phyloP scores from a whole-genome alignment of 257 asterid species.

The Fraxinus cuspidata region DNA sequence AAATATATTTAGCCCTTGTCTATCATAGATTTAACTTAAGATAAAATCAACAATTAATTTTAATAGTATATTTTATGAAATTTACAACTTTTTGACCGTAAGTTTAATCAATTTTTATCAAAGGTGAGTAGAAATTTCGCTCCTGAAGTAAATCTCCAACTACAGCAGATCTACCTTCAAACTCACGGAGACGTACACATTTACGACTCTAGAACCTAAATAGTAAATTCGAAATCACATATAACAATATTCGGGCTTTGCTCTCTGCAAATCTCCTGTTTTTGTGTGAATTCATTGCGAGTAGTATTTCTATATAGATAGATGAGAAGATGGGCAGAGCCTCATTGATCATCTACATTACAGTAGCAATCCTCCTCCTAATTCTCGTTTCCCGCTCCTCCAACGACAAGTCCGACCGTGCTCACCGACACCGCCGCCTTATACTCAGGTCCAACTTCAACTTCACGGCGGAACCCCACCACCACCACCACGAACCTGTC shows the following conservation, averaged over 20 bases:
- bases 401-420: constrained; percentile 39
- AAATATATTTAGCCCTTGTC: no score
- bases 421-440: constrained; percentile 78
- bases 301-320: not conserved
- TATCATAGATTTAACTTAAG: no score
- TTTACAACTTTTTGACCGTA: no score
- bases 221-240: not conserved
- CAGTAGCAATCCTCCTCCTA: constrained; percentile 56
- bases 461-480: constrained; percentile 35
- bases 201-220: not conserved
- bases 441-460: constrained; percentile 86
- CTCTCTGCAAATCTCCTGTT: not conserved
- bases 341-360: constrained; percentile 69
- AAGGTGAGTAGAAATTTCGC: no score
- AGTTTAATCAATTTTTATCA: no score
- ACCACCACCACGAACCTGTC: constrained; percentile 42
- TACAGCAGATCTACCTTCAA: no score
- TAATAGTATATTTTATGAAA: no score
- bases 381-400: constrained; percentile 73
- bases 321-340: constrained; percentile 71
- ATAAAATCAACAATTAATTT: no score
- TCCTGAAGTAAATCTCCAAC: no score
- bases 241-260: not conserved
- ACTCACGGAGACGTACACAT: not conserved
- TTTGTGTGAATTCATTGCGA: not conserved